phyloP scores from a whole-genome alignment of 495 filamentous ascomycete genomes.

The Lasiosphaeria ovina region DNA sequence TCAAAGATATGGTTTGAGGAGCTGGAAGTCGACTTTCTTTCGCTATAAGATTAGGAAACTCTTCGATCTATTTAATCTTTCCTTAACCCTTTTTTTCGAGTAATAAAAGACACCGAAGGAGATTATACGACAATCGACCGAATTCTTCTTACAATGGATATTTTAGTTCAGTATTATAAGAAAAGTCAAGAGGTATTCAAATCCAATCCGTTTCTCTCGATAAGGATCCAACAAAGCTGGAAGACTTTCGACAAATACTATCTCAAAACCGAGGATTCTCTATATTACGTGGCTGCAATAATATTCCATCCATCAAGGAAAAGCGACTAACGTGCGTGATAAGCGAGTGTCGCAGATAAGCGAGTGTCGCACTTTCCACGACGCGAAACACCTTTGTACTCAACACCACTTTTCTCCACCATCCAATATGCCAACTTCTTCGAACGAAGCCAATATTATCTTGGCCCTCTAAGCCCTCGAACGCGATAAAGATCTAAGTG shows the following conservation, averaged over 20 bases:
- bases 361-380: no score
- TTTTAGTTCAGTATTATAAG: conserved; percentile 8
- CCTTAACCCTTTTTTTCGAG: conserved; percentile 1
- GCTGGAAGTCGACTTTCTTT: conserved; percentile 1
- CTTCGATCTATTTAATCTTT: conserved; percentile 6
- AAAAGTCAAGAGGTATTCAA: background rate
- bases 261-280: conserved; percentile 4
- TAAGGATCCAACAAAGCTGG: conserved; percentile 7
- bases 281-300: conserved; percentile 1
- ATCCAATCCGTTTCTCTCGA: background rate
- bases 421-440: no score
- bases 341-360: no score
- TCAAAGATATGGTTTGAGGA: conserved; percentile 3
- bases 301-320: conserved; percentile 1
- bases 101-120: conserved; percentile 3
- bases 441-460: no score
- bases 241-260: conserved; percentile 5
- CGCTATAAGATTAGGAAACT: conserved; percentile 1
- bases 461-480: no score
- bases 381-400: no score
- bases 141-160: conserved; percentile 5
- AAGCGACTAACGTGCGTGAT: no score
- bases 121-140: background rate
- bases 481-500: no score
- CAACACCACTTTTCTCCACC: no score